Evolutionary conservation across 2,329 filamentous ascomycete genomes (phyloP), one percentile per base, ranked within the genome.

Genomic region (Botrytis medusae): DNA sequence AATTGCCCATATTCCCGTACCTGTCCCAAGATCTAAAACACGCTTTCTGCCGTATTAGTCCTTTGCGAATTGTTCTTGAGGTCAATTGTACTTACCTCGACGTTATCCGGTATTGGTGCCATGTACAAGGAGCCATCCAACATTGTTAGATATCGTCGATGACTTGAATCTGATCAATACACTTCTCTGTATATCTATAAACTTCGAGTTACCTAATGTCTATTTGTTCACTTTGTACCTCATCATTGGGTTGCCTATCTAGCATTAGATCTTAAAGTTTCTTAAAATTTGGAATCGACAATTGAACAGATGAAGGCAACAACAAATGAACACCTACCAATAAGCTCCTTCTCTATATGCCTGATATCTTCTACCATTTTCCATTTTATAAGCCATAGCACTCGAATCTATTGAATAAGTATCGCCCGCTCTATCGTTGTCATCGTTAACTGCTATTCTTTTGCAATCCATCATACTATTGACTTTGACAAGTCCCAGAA

Each of bases 331-430:
- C 9, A 73, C 73, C 69, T 60, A 78, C 78, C 78, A 80, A 63
- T 80, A 80, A 16, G 82, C 77, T 0, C 85, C 86, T 48, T 85
- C 83, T 67, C 84, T 83, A 75, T 81, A 84, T 4, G 80, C 81
- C 72, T 87, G 86, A 72, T 87, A 87, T 2, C 85, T 81, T 1
- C 86, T 81, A 4, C 86, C 86, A 73, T 87, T 86, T 74, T 87
- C 85, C 25, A 78, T 71, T 10, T 75, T 78, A 72, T 79, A 80
- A 25, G 75, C 72, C 29, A 76, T 79, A 40, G 80, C 77, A 61
- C 73, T 76, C 16, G 79, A 79, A 48, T 77, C 81, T 64, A 86
- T 77, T 25, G 82, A 84, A 57, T 73, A 74, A 8, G 77, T 78
- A 71, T 79, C 77, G 51, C 73, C 72, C 29, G 37, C 72, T 57